Evolutionary conservation across 2,329 filamentous ascomycete species (phyloP).

Genomic region (Alternaria atra): DNA sequence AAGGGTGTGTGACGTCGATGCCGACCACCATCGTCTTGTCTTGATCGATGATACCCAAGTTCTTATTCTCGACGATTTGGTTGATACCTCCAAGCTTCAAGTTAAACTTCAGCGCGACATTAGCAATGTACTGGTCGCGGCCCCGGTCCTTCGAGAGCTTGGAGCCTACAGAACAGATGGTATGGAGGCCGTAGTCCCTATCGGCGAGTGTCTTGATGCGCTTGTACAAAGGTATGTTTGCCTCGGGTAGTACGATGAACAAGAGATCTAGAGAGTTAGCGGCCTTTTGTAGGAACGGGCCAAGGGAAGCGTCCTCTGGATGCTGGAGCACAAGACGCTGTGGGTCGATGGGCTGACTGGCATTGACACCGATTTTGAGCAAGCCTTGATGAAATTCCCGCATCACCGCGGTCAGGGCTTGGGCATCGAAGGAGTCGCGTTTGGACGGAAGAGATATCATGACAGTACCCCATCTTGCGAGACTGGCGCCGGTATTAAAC

Average conservation of each 20-base stretch:
- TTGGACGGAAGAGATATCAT: slow-evolving; percentile 15
- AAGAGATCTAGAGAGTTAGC: slow-evolving; percentile 17
- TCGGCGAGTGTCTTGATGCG: slow-evolving; percentile 35
- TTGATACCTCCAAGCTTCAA: slow-evolving; percentile 65
- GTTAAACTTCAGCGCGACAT: slow-evolving; percentile 65
- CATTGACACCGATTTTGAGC: slow-evolving; percentile 20
- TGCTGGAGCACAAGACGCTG: slow-evolving; percentile 11
- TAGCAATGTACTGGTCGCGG: slow-evolving; percentile 42
- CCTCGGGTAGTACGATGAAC: slow-evolving; percentile 30
- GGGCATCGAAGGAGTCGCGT: slow-evolving; percentile 15
- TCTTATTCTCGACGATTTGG: slow-evolving; percentile 59
- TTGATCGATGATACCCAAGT: slow-evolving; percentile 63
- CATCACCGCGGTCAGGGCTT: slow-evolving; percentile 9
- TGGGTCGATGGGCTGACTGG: slow-evolving; percentile 3
- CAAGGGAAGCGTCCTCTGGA: slow-evolving; percentile 16
- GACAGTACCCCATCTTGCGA: slow-evolving; percentile 24
- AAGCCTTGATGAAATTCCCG: slow-evolving; percentile 21
- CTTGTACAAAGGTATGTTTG: slow-evolving; percentile 30
- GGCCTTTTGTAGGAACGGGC: slow-evolving; percentile 1
- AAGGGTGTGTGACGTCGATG: slow-evolving; percentile 88
- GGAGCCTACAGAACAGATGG: slow-evolving; percentile 30
- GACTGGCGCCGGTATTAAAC: slow-evolving; percentile 19
- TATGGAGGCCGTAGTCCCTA: slow-evolving; percentile 31
- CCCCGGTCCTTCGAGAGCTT: slow-evolving; percentile 55
- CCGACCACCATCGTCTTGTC: slow-evolving; percentile 86